A percentile compares a stretch with the other conserved stretches of the same genome.
Conservation (phyloP, 1,139 yeast genomes). For the Yamadazyma dushanensis region DNA sequence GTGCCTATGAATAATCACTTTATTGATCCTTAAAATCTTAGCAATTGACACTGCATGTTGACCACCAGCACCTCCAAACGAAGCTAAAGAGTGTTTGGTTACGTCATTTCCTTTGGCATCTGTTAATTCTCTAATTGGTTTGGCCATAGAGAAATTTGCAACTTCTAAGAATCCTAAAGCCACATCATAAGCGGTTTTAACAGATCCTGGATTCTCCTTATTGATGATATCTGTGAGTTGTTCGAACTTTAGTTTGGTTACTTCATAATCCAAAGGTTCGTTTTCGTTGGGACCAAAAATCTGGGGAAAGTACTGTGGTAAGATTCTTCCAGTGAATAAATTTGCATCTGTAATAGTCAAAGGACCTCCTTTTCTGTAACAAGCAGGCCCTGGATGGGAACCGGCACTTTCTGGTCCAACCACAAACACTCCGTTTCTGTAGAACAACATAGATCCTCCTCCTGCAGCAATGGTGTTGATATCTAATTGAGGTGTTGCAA, state of each 20-base stretch:
- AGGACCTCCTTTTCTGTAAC: slow-evolving; percentile 59
- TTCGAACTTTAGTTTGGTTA: slow-evolving; percentile 37
- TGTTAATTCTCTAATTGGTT: slow-evolving; percentile 23
- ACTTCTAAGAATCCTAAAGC: slow-evolving; percentile 24
- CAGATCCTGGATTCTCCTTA: slow-evolving; percentile 28
- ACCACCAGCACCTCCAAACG: slow-evolving; percentile 27
- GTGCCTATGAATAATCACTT: slow-evolving; percentile 21
- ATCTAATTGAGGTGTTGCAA: slow-evolving; percentile 58
- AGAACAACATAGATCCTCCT: slow-evolving; percentile 53
- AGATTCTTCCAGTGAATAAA: slow-evolving; percentile 48
- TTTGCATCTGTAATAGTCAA: slow-evolving; percentile 59
- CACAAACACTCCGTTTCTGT: slow-evolving; percentile 50
- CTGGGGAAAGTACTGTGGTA: slow-evolving; percentile 51
- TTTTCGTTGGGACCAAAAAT: slow-evolving; percentile 55
- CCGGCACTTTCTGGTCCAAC: slow-evolving; percentile 60
- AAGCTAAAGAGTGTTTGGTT: slow-evolving; percentile 20
- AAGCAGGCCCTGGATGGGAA: slow-evolving; percentile 61
- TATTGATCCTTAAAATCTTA: slow-evolving; percentile 19
- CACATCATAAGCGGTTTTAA: slow-evolving; percentile 24
- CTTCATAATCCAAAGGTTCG: slow-evolving; percentile 44
- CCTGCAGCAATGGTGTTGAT: slow-evolving; percentile 64
- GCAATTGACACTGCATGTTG: slow-evolving; percentile 24
- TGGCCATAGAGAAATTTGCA: slow-evolving; percentile 24
- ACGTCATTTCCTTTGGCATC: slow-evolving; percentile 24
- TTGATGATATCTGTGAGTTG: slow-evolving; percentile 43